Conservation (phyloP, 1,284 basidiomycete genomes). For the Ustilago crameri region DNA sequence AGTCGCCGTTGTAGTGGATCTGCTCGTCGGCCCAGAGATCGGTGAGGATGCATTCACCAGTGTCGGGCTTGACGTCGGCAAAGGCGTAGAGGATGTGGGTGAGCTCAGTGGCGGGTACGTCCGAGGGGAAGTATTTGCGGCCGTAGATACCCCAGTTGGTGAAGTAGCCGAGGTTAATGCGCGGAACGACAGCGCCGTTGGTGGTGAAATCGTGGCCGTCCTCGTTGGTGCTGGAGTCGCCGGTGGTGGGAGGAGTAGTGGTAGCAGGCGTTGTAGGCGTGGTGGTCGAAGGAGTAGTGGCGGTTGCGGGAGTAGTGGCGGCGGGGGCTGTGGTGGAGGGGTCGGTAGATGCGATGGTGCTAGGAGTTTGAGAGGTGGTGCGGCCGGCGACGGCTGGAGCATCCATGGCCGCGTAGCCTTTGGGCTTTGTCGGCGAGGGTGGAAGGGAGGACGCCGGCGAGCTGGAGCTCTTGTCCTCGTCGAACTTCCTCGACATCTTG, state of each 20-base stretch:
- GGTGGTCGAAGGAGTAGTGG: slow-evolving; percentile 12
- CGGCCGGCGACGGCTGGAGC: slow-evolving; percentile 7
- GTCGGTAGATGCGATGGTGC: slow-evolving; percentile 3
- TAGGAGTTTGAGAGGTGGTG: slow-evolving; percentile 3
- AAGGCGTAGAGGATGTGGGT: slow-evolving; percentile 90
- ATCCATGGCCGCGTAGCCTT: slow-evolving; percentile 13
- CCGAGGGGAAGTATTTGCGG: slow-evolving; percentile 78
- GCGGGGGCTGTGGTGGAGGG: slow-evolving; percentile 10
- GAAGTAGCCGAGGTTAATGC: slow-evolving; percentile 55
- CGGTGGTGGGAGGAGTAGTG: background rate
- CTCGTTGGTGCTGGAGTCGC: slow-evolving; percentile 6
- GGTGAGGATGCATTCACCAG: slow-evolving; percentile 73
- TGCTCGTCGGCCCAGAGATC: slow-evolving; percentile 83
- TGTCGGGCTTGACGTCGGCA: slow-evolving; percentile 80
- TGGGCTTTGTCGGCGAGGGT: slow-evolving; percentile 42
- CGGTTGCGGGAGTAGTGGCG: slow-evolving; percentile 4
- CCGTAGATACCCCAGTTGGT: slow-evolving; percentile 88
- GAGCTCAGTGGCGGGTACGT: slow-evolving; percentile 76
- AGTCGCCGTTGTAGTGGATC: slow-evolving; percentile 75
- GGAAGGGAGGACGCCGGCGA: slow-evolving; percentile 32
- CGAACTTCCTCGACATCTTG: slow-evolving; percentile 38
- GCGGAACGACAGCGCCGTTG: slow-evolving; percentile 42
- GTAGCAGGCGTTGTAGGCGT: slow-evolving; percentile 8
- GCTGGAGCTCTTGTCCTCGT: slow-evolving; percentile 30
- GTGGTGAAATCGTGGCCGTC: slow-evolving; percentile 34